A percentile compares a stretch with the other conserved stretches of the same genome.
Conservation (phyloP, 345 rosid species). For the Adansonia digitata region DNA sequence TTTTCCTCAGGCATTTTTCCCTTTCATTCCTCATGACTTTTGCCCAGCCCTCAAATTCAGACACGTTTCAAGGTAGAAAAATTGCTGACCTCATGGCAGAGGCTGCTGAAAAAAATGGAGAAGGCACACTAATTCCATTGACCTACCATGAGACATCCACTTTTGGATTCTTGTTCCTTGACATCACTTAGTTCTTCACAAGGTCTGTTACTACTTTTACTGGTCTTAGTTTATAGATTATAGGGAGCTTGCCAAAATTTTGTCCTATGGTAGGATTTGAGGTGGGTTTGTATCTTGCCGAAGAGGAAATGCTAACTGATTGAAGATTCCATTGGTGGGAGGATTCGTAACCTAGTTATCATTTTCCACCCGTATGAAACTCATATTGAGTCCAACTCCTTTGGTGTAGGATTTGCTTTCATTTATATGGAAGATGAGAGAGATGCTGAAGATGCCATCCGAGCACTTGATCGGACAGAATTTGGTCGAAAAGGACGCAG, state of each 20-base stretch:
- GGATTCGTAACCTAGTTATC: slow-evolving; percentile 22
- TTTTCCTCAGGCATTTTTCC: slow-evolving; percentile 56
- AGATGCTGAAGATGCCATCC: slow-evolving; percentile 95
- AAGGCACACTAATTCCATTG: slow-evolving; percentile 58
- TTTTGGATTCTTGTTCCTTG: slow-evolving; percentile 85
- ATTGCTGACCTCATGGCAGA: slow-evolving; percentile 68
- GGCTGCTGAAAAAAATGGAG: slow-evolving; percentile 59
- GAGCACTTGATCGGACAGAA: slow-evolving; percentile 76
- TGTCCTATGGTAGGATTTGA: slow-evolving; percentile 29
- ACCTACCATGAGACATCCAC: slow-evolving; percentile 64
- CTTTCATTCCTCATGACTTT: slow-evolving; percentile 67
- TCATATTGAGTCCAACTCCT: not conserved
- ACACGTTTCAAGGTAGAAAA: slow-evolving; percentile 62
- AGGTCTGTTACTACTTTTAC: slow-evolving; percentile 86
- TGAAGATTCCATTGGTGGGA: slow-evolving; percentile 37
- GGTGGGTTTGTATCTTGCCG: slow-evolving; percentile 25
- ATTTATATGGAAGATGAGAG: slow-evolving; percentile 95
- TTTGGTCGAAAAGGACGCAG: slow-evolving; percentile 91
- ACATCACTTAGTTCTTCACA: slow-evolving; percentile 69
- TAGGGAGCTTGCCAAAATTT: slow-evolving; percentile 38
- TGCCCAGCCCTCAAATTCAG: slow-evolving; percentile 61
- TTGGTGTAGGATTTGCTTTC: slow-evolving; percentile 72
- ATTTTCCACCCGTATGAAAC: not conserved
- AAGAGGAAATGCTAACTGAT: slow-evolving; percentile 21
- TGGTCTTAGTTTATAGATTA: slow-evolving; percentile 61